Base-by-base conservation (phyloP, 345 rosid species). In the Eucalyptus albens region DNA sequence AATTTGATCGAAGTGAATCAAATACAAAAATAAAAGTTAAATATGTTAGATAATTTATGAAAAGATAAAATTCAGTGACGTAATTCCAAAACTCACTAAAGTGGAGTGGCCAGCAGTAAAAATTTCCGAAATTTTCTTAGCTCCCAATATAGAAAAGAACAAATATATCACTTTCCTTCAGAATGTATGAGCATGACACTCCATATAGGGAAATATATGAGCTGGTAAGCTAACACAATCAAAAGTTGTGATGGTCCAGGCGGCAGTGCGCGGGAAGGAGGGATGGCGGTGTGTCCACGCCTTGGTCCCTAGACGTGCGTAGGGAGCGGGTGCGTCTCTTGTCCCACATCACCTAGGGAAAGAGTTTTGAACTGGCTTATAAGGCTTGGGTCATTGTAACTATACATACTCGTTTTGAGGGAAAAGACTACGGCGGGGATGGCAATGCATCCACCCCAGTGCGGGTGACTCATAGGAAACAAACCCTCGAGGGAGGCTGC, bases 331-430 rank as follows among this genome's bases (percentile, higher is more conserved):
- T 49, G 50, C 6, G 50, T 49, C 50, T 49, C 50, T 13, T 49
- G 15, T 5, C 6, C 2, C 15, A 49, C 50, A 49, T 49, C 15
- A 49, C 50, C 15, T 49, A 49, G 5, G 15, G 2, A 49, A 13
- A 5, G 6, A 49, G 15, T 13, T 49, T 1, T 49, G 2, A 6
- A 1, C 6, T 5, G 0, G 1, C 50, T 49, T 49, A 13, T 49
- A 49, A 49, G 15, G 5, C 50, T 49, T 49, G 6, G 15, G 2
- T 49, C 50, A 13, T 13, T 13, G 0, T 49, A 49, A 13, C 6
- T 49, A 49, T 49, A 13, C 2, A 49, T 49, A 49, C 6, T 4
- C 0, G 15, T 49, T 49, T 49, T 49, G 5, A 49, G 15, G 50
- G 51, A 50, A 29, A 65, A n/a, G 8, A 50, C 19, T 6, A 6